A percentile compares a stretch with the other conserved stretches of the same genome.
Evolutionary conservation across 805 yeast genomes (phyloP).

Genomic region (Wickerhamiella shivajii): DNA sequence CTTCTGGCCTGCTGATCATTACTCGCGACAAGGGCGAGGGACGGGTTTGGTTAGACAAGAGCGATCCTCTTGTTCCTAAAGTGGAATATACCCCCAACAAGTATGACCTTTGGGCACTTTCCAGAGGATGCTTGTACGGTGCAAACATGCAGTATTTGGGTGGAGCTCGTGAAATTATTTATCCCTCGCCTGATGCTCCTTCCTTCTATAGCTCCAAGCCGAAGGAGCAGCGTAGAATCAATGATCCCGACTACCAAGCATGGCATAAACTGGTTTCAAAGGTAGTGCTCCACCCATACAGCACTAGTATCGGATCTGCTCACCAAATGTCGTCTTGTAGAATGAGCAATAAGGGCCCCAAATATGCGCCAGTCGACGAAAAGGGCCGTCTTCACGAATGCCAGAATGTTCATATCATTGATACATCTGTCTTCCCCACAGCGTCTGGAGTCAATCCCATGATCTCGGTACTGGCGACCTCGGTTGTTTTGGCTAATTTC

Average conservation of each 20-base stretch:
- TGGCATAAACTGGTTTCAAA: conserved; percentile 21
- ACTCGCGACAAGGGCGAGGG: conserved; percentile 36
- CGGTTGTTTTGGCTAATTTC: conserved; percentile 30
- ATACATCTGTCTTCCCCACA: conserved; percentile 36
- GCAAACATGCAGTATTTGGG: conserved; percentile 35
- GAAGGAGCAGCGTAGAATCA: conserved; percentile 24
- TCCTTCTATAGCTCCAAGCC: conserved; percentile 26
- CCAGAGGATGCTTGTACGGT: conserved; percentile 26
- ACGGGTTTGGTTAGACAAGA: conserved; percentile 24
- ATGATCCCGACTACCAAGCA: conserved; percentile 30
- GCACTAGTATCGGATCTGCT: conserved; percentile 31
- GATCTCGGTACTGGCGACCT: conserved; percentile 35
- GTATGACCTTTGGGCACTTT: conserved; percentile 30
- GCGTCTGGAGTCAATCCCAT: conserved; percentile 44
- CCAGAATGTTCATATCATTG: conserved; percentile 35
- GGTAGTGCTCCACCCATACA: conserved; percentile 18
- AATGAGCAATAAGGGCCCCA: conserved; percentile 29
- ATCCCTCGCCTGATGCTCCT: conserved; percentile 24
- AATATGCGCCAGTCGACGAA: conserved; percentile 31
- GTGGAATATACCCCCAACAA: conserved; percentile 30
- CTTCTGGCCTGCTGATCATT: conserved; percentile 30
- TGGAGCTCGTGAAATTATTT: conserved; percentile 33
- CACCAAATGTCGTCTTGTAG: conserved; percentile 42
- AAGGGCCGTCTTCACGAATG: conserved; percentile 36
- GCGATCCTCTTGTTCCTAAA: conserved; percentile 22